Evolutionary conservation across 2,329 filamentous ascomycete genomes (phyloP).

Genomic region (Orbilia ellipsospora): DNA sequence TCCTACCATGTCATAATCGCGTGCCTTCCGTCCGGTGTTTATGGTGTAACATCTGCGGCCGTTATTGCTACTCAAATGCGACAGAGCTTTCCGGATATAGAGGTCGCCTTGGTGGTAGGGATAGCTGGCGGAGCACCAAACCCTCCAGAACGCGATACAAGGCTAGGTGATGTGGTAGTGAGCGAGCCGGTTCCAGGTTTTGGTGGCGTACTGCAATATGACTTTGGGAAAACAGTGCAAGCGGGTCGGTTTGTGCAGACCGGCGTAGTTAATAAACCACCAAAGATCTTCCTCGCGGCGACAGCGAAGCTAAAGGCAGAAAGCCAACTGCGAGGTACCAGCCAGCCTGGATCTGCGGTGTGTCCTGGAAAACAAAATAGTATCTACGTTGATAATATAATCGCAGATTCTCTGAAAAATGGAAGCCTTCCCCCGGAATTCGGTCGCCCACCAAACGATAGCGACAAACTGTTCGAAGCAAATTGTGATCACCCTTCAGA

Average conservation of each 20-base stretch:
- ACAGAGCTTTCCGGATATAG: slow-evolving; percentile 16
- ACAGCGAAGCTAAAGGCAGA: neutral
- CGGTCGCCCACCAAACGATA: no score
- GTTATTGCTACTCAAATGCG: slow-evolving; percentile 54
- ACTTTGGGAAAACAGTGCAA: slow-evolving; percentile 3
- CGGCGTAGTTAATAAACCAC: neutral
- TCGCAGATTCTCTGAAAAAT: no score
- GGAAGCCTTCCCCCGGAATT: no score
- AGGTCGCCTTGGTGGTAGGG: slow-evolving; percentile 57
- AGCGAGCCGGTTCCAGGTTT: neutral
- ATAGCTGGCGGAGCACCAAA: slow-evolving; percentile 58
- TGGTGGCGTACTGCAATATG: neutral
- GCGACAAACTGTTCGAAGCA: no score
- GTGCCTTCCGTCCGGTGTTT: slow-evolving; percentile 59
- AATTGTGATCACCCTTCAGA: neutral
- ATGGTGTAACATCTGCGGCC: slow-evolving; percentile 60
- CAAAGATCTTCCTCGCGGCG: neutral
- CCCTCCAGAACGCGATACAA: slow-evolving; percentile 21
- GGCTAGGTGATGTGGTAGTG: slow-evolving; percentile 1
- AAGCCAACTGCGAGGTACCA: no score
- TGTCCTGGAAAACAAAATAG: no score
- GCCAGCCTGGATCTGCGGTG: no score
- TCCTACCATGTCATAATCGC: slow-evolving; percentile 61
- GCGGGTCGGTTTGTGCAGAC: neutral
- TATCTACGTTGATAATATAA: no score